These are phyloP conservation scores for Theileria annulata DNA, from an alignment of 169 alveolate genomes.

Conservation along the genomic window DNA sequence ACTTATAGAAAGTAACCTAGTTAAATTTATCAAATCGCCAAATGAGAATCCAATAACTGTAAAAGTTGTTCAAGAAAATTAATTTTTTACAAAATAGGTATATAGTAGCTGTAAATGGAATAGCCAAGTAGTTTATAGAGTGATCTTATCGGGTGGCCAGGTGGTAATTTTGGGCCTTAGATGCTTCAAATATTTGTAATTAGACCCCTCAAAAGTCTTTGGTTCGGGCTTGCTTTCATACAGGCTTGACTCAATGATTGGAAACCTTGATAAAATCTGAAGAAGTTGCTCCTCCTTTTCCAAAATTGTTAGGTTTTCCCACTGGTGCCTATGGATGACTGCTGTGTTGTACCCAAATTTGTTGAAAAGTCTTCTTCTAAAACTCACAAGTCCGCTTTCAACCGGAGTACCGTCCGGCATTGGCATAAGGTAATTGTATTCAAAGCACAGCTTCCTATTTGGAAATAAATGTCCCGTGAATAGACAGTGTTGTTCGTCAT, in stretches of 20 bases:
- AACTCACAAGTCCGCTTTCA: slow-evolving; percentile 74
- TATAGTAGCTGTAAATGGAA: not conserved
- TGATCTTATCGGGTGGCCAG: slow-evolving; percentile 84
- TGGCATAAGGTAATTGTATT: slow-evolving; percentile 80
- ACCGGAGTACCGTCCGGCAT: slow-evolving; percentile 73
- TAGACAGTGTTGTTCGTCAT: slow-evolving; percentile 85
- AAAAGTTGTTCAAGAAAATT: slow-evolving; percentile 65
- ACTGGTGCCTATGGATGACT: slow-evolving; percentile 75
- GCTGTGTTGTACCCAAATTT: slow-evolving; percentile 80
- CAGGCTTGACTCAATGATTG: slow-evolving; percentile 12
- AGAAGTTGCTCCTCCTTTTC: slow-evolving; percentile 80
- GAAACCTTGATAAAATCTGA: slow-evolving; percentile 62
- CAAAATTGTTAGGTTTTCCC: slow-evolving; percentile 72
- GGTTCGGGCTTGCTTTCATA: slow-evolving; percentile 61
- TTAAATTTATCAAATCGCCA: slow-evolving; percentile 57
- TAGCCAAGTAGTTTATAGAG: slow-evolving; percentile 46
- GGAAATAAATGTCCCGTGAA: slow-evolving; percentile 81
- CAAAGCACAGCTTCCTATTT: slow-evolving; percentile 78
- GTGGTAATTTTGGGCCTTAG: slow-evolving; percentile 73
- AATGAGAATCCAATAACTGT: slow-evolving; percentile 70
- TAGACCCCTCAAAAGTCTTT: slow-evolving; percentile 50
- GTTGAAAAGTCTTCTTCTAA: slow-evolving; percentile 75
- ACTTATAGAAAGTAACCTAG: slow-evolving; percentile 71
- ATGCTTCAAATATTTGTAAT: slow-evolving; percentile 73
- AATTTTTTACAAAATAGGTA: slow-evolving; percentile 2